Evolutionary conservation across 1,139 yeast genomes (phyloP), one percentile per base, ranked within the genome.

Genomic region (Wickerhamiella infanticola): DNA sequence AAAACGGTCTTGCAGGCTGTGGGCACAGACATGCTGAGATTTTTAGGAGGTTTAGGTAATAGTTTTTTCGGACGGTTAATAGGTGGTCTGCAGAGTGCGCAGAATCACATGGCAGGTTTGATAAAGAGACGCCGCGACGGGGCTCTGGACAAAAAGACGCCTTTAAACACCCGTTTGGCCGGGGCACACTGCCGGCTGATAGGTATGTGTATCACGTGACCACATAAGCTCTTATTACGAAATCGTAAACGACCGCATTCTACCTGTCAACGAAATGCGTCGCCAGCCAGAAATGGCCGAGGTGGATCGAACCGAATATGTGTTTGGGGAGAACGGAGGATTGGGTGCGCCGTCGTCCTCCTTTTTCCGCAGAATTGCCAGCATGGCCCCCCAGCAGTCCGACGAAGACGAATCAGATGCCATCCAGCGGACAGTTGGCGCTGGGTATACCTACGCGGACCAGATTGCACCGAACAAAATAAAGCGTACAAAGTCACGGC

Each of bases 311-410:
- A 75, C 74, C 52, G 86, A 79, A 60, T 79, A 77, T 56, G 65
- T 77, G 37, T 79, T 79, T 54, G 81, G 79, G 35, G 83, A 77
- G 54, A 69, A 72, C 45, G 86, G 84, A 31, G 84, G 84, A 5
- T 69, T 71, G 46, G 84, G 84, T 3, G 76, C 76, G 48, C 72
- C 78, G 39, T 67, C 78, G 35, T 68, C 78, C 48, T 70, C 81
- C 7, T 76, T 79, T 51, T 66, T 79, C 45, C 47, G 50, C 9
- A 43, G 50, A 25, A 48, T 53, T 8, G 51, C 55, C 35, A 48
- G 43, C 46, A 42, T 50, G 51, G 45, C 47, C n/a, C 43, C 49
- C n/a, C 24, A 45, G n/a, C 6, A 2, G 18, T 39, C 23, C 9
- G 46, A 39, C 40, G 40, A 35, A 6, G 41, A 36, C 37, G 44